Conservation (phyloP, 495 filamentous ascomycete genomes). For the Talaromyces ruber region DNA sequence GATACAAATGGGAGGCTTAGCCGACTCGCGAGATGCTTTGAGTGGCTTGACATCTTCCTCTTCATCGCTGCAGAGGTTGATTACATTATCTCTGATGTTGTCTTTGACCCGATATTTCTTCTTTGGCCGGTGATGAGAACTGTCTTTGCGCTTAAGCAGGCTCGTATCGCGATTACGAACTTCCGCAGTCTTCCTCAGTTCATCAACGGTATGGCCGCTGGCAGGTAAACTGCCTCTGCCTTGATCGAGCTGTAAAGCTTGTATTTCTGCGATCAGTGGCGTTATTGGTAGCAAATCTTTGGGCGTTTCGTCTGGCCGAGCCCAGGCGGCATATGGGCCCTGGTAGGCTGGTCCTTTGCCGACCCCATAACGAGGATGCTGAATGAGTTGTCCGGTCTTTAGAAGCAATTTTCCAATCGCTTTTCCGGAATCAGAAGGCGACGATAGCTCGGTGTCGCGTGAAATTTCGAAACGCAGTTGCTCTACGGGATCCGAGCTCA, state of each 20-base stretch:
- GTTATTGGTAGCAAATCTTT: slow-evolving; percentile 10
- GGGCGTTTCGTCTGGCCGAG: slow-evolving; percentile 18
- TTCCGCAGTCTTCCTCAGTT: slow-evolving; percentile 15
- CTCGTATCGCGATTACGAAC: slow-evolving; percentile 19
- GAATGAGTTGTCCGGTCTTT: slow-evolving; percentile 24
- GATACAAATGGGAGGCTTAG: slow-evolving; percentile 9
- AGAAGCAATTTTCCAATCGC: slow-evolving; percentile 20
- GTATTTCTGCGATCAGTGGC: slow-evolving; percentile 13
- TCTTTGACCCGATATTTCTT: background rate
- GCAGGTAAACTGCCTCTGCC: background rate
- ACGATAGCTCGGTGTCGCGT: slow-evolving; percentile 2
- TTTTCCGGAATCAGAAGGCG: slow-evolving; percentile 18
- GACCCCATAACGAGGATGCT: slow-evolving; percentile 33
- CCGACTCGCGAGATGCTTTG: background rate
- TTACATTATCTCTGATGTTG: background rate
- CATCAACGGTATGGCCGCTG: slow-evolving; percentile 11
- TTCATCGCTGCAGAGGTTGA: slow-evolving; percentile 16
- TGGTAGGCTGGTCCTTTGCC: slow-evolving; percentile 36
- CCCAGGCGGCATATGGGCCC: slow-evolving; percentile 38
- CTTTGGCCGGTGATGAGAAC: background rate
- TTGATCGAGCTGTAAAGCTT: slow-evolving; percentile 24
- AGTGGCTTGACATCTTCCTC: slow-evolving; percentile 4
- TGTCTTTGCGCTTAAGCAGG: slow-evolving; percentile 11
- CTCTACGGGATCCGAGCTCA: slow-evolving; percentile 13
- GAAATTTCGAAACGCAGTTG: slow-evolving; percentile 18